These are phyloP conservation scores for Fragosphaeria purpurea DNA, from an alignment of 2,329 filamentous ascomycete genomes.

Conservation along the genomic window DNA sequence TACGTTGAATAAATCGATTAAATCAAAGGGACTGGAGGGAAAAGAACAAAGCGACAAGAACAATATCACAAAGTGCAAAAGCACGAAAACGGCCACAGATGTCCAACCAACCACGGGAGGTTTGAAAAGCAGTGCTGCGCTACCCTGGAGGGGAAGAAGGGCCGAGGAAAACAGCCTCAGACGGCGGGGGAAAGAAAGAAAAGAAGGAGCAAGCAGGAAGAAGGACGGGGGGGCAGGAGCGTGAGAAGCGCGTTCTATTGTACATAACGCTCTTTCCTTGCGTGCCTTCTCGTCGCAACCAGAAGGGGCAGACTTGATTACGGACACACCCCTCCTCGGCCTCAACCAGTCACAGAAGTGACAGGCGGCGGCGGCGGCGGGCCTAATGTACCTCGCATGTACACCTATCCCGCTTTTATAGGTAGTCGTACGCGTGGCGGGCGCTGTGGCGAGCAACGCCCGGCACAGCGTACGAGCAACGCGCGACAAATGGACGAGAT, in stretches of 20 bases:
- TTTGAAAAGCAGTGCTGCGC: too few species aligned
- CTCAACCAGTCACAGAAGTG: background rate
- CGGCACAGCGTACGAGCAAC: too few species aligned
- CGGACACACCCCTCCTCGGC: background rate
- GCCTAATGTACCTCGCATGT: background rate
- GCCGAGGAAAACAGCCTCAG: background rate
- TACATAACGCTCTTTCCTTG: too few species aligned
- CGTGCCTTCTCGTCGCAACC: background rate
- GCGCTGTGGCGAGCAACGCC: too few species aligned
- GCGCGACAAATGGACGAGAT: too few species aligned
- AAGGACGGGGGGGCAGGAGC: background rate
- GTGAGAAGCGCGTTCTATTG: background rate
- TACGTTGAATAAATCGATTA: too few species aligned
- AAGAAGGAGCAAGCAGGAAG: conserved; percentile 1
- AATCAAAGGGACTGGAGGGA: too few species aligned
- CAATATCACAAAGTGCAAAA: too few species aligned
- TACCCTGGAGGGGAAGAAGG: too few species aligned
- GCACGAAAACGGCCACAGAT: too few species aligned
- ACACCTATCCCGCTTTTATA: background rate
- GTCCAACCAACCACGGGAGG: too few species aligned
- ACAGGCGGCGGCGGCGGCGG: background rate
- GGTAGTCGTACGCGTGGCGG: background rate
- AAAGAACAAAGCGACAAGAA: too few species aligned
- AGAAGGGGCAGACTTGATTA: background rate
- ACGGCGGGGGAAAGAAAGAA: background rate